Evolutionary conservation across 768 basidiomycete species (phyloP), one percentile per base, ranked within the genome.

Genomic region (Mycena galericulata): DNA sequence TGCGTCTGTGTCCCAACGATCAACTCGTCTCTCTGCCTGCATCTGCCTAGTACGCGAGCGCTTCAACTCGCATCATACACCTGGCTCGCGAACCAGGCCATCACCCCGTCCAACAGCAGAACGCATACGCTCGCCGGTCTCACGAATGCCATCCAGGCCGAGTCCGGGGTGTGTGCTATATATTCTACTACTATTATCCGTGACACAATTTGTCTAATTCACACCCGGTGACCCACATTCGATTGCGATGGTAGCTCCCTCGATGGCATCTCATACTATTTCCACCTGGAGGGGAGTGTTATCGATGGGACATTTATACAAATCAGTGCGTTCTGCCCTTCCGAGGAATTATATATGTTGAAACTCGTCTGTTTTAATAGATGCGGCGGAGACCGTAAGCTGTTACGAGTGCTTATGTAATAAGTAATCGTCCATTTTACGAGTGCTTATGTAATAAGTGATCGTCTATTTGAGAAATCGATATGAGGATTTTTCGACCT

Each of bases 301-400:
- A 79, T 89, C 41, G 88, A 89, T 69, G 89, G 89, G n/a, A 71
- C 72, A 0, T 89, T 89, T 69, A 71, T 83, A 45, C 79, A 82
- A 7, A 89, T 88, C 64, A 73, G 87, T 88, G 68, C 55, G 84
- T 66, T 73, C 43, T 26, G 15, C 9, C 26, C 36, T 14, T 46
- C 12, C 14, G 15, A 14, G 24, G 18, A 20, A 8, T 12, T 12
- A 17, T 7, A 10, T 17, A 54, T 27, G 34, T 46, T 9, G 24
- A 26, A 15, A n/a, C n/a, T n/a, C n/a, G n/a, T n/a, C n/a, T n/a
- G n/a, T n/a, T 4, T 38, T 20, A 41, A 27, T 49, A 88, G 88
- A 82, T 68, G 74, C 85, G 0, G 84, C 85, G 0, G 53, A 74
- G n/a, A 69, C 70, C 22, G 81, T 82, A n/a, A 71, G 78, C 15